Evolutionary conservation across 2,329 filamentous ascomycete genomes (phyloP).

Genomic region (Aspergillus sp.): DNA sequence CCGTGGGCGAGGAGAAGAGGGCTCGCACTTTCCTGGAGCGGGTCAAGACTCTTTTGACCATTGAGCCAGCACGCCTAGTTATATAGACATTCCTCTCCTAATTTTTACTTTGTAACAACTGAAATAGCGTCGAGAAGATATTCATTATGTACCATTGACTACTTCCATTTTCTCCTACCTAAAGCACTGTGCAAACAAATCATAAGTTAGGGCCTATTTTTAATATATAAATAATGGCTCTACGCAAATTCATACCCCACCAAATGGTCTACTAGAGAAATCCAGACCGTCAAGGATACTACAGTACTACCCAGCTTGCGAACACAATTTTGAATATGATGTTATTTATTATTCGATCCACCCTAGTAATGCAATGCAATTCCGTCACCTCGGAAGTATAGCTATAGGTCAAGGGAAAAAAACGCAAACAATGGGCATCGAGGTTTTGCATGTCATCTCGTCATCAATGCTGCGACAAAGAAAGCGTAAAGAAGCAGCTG

Average conservation of each 20-base stretch:
- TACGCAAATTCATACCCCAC: too few species aligned
- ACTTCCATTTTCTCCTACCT: too few species aligned
- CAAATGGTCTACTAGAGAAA: too few species aligned
- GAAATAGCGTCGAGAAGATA: conserved; percentile 7
- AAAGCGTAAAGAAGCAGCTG: conserved; percentile 15
- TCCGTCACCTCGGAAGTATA: background rate
- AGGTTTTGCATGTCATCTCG: conserved; percentile 24
- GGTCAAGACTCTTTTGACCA: conserved; percentile 79
- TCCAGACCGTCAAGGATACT: background rate
- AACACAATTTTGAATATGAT: background rate
- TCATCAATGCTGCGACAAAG: conserved; percentile 25
- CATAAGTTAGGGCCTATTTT: too few species aligned
- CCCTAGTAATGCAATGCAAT: conserved; percentile 11
- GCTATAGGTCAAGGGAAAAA: background rate
- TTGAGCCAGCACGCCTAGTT: conserved; percentile 74
- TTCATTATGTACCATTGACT: background rate
- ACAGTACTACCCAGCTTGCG: too few species aligned
- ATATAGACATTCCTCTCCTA: conserved; percentile 34
- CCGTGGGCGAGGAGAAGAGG: conserved; percentile 75
- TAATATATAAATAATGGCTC: too few species aligned
- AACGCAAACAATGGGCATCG: conserved; percentile 2
- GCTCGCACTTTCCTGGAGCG: conserved; percentile 80
- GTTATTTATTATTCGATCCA: background rate
- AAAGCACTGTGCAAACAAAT: too few species aligned
- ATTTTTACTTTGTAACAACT: conserved; percentile 5